A percentile compares a stretch with the other conserved stretches of the same genome.
Evolutionary conservation across 129 eudicot genomes (phyloP).

Genomic region (Erigeron canadensis): DNA sequence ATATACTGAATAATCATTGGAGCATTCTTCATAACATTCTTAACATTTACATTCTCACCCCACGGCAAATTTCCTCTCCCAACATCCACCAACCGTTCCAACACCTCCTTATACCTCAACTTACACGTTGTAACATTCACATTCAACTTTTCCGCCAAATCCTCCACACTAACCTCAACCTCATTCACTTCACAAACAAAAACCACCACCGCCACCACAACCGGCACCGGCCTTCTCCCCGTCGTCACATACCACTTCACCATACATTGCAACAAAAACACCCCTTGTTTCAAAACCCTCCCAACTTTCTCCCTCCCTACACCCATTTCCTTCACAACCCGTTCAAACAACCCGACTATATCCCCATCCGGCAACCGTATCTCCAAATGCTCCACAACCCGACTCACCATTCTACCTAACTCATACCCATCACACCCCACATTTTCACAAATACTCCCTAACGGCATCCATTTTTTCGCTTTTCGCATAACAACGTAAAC

Average conservation of each 20-base stretch:
- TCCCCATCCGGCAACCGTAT: slow-evolving; percentile 70
- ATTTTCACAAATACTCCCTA: slow-evolving; percentile 41
- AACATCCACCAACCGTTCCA: slow-evolving; percentile 66
- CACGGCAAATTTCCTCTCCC: slow-evolving; percentile 55
- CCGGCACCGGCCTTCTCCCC: slow-evolving; percentile 77
- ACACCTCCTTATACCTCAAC: slow-evolving; percentile 63
- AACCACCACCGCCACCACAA: slow-evolving; percentile 67
- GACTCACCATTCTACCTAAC: slow-evolving; percentile 67
- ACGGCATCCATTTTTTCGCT: slow-evolving; percentile 48
- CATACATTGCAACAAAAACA: slow-evolving; percentile 74
- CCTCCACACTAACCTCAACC: slow-evolving; percentile 51
- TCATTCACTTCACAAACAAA: slow-evolving; percentile 54
- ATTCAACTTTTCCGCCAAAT: slow-evolving; percentile 55
- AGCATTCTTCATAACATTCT: slow-evolving; percentile 69
- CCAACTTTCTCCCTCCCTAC: slow-evolving; percentile 34
- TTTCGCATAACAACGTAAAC: slow-evolving; percentile 64
- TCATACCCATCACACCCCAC: slow-evolving; percentile 62
- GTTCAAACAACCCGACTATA: slow-evolving; percentile 47
- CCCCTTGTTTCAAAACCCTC: slow-evolving; percentile 72
- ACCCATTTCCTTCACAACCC: slow-evolving; percentile 38
- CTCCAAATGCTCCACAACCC: slow-evolving; percentile 59
- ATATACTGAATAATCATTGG: slow-evolving; percentile 64
- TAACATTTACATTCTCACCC: slow-evolving; percentile 74
- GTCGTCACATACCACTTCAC: slow-evolving; percentile 81
- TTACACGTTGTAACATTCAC: slow-evolving; percentile 54